Conservation (phyloP, 352 stramenopile species). For the Globisporangium okanoganense region DNA sequence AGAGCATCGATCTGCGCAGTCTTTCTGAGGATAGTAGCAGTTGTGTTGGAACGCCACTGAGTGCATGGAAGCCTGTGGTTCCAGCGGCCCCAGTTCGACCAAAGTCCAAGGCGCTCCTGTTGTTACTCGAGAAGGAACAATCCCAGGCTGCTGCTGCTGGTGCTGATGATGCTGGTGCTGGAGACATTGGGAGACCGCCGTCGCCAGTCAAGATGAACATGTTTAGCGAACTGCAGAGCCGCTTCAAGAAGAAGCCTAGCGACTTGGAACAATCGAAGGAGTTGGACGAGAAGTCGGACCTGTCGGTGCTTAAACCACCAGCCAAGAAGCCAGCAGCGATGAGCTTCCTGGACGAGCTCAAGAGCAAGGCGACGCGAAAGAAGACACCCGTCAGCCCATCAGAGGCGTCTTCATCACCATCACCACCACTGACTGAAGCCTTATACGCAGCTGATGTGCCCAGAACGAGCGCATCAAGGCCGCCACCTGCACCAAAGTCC, state of each 20-base stretch:
- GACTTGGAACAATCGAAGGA: constrained; percentile 6
- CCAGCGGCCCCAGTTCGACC: constrained; percentile 18
- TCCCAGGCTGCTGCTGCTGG: background rate
- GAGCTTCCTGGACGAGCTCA: constrained; percentile 58
- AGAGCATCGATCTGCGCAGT: constrained; percentile 1
- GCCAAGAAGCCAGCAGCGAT: background rate
- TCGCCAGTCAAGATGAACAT: constrained; percentile 24
- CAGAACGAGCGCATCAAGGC: background rate
- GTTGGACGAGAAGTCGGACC: background rate
- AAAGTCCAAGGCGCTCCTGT: constrained; percentile 51
- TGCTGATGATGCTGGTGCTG: background rate
- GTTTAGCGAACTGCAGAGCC: constrained; percentile 36
- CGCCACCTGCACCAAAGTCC: constrained; percentile 6
- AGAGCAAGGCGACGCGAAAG: constrained; percentile 18
- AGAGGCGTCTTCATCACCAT: background rate
- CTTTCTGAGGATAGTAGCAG: background rate
- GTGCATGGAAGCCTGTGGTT: background rate
- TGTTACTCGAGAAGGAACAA: constrained; percentile 31
- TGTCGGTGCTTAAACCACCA: background rate
- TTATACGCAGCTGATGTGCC: background rate
- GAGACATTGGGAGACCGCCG: background rate
- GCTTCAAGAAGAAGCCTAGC: constrained; percentile 16
- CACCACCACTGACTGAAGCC: background rate
- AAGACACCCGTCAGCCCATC: background rate
- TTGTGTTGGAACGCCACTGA: background rate